Conservation (phyloP, 1,284 basidiomycete genomes). For the Apiotrichum gamsii region DNA sequence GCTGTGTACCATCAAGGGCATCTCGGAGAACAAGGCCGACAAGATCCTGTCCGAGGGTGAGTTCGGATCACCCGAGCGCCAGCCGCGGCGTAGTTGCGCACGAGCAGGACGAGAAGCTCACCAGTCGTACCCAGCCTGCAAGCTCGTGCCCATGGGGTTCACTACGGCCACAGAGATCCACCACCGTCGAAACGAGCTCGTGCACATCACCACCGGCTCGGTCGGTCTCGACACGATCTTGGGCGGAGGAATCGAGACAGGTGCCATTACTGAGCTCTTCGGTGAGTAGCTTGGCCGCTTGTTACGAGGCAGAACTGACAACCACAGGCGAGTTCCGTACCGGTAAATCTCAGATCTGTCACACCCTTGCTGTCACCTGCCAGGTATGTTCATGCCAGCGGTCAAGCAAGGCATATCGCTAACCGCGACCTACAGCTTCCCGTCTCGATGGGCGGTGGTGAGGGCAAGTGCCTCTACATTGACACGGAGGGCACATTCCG, state of each 20-base stretch:
- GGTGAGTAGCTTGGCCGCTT: no score
- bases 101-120: neutral
- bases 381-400: conserved; percentile 51
- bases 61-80: conserved; percentile 34
- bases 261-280: conserved; percentile 96
- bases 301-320: no score
- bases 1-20: conserved; percentile 87
- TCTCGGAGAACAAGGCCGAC: conserved; percentile 96
- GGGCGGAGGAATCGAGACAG: conserved; percentile 96
- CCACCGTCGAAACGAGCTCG: conserved; percentile 86
- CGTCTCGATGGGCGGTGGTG: no score
- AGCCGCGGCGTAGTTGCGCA: neutral
- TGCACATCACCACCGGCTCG: conserved; percentile 94
- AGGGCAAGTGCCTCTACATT: conserved; percentile 91
- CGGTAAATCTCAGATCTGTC: conserved; percentile 97
- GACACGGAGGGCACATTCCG: conserved; percentile 95
- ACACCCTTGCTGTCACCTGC: conserved; percentile 96
- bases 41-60: conserved; percentile 87
- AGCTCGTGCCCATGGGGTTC: conserved; percentile 95
- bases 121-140: conserved; percentile 68
- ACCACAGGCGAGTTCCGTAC: conserved; percentile 75
- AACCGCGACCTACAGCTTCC: neutral
- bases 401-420: neutral
- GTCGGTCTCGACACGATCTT: conserved; percentile 93
- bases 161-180: conserved; percentile 98